phyloP scores from a whole-genome alignment of 345 rosid genomes.

The Populus alba region DNA sequence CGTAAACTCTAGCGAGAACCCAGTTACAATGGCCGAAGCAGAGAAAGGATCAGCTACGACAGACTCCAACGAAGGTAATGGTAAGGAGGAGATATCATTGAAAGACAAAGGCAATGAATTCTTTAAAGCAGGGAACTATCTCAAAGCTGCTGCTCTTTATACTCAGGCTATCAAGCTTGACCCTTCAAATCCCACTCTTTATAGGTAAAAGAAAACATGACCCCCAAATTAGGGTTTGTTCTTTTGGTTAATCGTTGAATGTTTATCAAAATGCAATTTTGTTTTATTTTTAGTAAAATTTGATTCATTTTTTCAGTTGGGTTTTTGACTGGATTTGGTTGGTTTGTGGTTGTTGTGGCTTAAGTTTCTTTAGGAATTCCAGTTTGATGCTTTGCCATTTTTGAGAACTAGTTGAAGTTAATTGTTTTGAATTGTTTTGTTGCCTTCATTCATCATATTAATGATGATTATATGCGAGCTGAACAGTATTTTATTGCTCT shows the following conservation, averaged over 20 bases:
- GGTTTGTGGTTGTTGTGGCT: background rate
- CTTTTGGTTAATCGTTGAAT: background rate
- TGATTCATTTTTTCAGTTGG: constrained; percentile 1
- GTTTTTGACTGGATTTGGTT: background rate
- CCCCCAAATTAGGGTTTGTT: background rate
- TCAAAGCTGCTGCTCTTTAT: constrained; percentile 97
- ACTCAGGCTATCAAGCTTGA: constrained; percentile 97
- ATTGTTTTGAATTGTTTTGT: background rate
- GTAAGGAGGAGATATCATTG: constrained; percentile 50
- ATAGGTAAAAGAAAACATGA: constrained; percentile 43
- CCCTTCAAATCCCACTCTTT: constrained; percentile 84
- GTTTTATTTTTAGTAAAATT: constrained; percentile 2
- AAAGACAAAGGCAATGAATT: constrained; percentile 91
- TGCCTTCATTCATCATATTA: background rate
- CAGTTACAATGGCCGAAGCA: constrained; percentile 43
- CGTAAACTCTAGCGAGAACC: background rate
- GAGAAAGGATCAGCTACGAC: constrained; percentile 42
- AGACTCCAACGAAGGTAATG: constrained; percentile 24
- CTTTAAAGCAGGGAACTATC: constrained; percentile 92
- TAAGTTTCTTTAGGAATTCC: background rate
- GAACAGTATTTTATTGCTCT: background rate
- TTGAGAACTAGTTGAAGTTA: background rate
- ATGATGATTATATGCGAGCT: background rate
- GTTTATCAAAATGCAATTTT: constrained; percentile 17
- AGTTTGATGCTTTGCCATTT: background rate